Base-by-base conservation (phyloP, 495 filamentous ascomycete genomes). In the Trypethelium eluteriae region DNA sequence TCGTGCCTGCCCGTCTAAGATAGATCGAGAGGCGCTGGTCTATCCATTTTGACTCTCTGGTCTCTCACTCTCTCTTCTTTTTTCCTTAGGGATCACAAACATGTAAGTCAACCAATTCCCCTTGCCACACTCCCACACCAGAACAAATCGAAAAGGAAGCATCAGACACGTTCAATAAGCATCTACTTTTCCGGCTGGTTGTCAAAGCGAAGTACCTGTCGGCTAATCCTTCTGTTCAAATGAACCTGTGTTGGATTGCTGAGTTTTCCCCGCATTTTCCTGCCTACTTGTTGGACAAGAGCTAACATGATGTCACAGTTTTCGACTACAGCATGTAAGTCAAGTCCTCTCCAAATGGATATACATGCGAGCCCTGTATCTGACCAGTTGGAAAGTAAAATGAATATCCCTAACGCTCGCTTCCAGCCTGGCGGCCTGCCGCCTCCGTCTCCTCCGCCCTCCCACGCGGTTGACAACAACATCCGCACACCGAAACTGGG, bases 101-200 rank as follows among this genome's bases (percentile, higher is more conserved):
- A 46, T 46, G 41, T 46, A 46, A 46, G 41, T 46, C 41, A 46
- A 46, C 41, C 41, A 46, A 46, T 46, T 46, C 41, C 41, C 41
- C 41, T 46, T 46, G 41, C 0, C 41, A 46, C 41, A 46, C 14
- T 46, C 14, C 41, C 41, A 46, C 41, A 16, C 41, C 41, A 46
- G 41, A 46, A 46, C 41, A 46, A 16, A 7, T 46, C 41, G 41
- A 46, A 46, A 16, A 46, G 14, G 41, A 46, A 46, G 41, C 41
- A 46, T 46, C 41, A 46, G 41, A 46, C 41, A 46, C 41, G 14
- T 7, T 46, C 41, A 1, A 46, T 46, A 46, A 46, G 41, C 41
- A 16, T 46, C 41, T 46, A 46, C 1, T 46, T 46, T 46, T 46
- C 41, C 41, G 9, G 41, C 41, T 46, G 41, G 41, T 7, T 46